Percentiles rank a stretch among this genome's conserved stretches.
Conservation (phyloP, 495 filamentous ascomycete genomes). For the Niebla homalea region DNA sequence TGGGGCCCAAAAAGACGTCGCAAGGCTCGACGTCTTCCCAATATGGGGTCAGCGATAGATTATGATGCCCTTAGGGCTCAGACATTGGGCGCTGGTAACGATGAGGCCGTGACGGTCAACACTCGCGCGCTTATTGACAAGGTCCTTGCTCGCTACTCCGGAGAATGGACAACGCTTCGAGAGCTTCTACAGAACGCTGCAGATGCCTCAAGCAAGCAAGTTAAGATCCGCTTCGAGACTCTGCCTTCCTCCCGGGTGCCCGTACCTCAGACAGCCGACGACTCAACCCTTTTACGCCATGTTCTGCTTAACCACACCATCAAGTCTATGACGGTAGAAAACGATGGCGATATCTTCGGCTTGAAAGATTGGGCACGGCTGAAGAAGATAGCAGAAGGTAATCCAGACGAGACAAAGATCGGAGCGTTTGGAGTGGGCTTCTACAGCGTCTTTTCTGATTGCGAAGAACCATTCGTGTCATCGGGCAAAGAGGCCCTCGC, state of each 20-base stretch:
- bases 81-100: constrained; percentile 71
- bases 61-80: constrained; percentile 73
- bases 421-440: constrained; percentile 98
- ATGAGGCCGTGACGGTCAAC: constrained; percentile 98
- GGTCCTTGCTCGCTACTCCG: constrained; percentile 86
- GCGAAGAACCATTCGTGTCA: constrained; percentile 90
- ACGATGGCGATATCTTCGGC: constrained; percentile 75
- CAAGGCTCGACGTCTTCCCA: constrained; percentile 6
- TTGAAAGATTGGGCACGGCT: constrained; percentile 83
- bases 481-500: constrained; percentile 89
- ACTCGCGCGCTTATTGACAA: constrained; percentile 96
- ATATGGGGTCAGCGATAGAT: constrained; percentile 53
- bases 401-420: constrained; percentile 97
- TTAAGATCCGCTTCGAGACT: constrained; percentile 84
- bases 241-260: constrained; percentile 65
- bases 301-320: constrained; percentile 71
- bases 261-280: constrained; percentile 50
- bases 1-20: no score
- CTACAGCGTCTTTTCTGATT: constrained; percentile 97
- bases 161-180: constrained; percentile 76
- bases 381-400: constrained; percentile 95
- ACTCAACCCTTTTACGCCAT: constrained; percentile 64
- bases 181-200: constrained; percentile 98
- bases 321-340: constrained; percentile 69
- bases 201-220: constrained; percentile 80